Base-by-base conservation (phyloP, 768 basidiomycete species). In the Saitozyma sp. region DNA sequence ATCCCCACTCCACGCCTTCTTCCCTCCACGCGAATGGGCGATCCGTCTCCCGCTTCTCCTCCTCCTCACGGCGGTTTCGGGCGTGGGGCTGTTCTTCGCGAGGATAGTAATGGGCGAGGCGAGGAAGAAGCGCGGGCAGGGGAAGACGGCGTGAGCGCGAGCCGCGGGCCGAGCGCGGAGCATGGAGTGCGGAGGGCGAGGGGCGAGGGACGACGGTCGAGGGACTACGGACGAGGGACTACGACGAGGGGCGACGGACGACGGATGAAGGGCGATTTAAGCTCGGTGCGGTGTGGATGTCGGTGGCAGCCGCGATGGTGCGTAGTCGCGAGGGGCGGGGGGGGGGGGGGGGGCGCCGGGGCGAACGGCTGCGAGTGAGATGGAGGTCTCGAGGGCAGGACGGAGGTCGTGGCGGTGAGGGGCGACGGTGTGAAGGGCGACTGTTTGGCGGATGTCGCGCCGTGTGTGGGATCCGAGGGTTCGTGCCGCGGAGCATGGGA, bases 21-120 rank as follows among this genome's bases (percentile, higher is more conserved):
- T 98, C 78, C 95, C 91, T 0, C 76, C 90, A 6, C 83, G 94
- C 54, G 92, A 96, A 82, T 97, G 93, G 92, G 94, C 92, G 9
- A 83, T 97, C 54, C 86, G 89, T 17, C 78, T 97, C 51, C 93
- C 94, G 45, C 88, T 90, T 2, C 85, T 91, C 78, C 81, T 94
- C 54, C 85, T 98, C 8, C 83, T 93, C 6, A 74, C 89, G 9
- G 94, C 93, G 7, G 80, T 96, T 43, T 83, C 87, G n/a, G 87
- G 83, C 10, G 88, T 97, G 46, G 90, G 90, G 10, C 72, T 83
- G 45, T 92, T 96, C 79, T 80, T 95, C n/a, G 90, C 88, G 5
- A 82, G 80, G 9, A 91, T 92, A 6, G 82, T 91, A 59, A 77
- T 87, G 58, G 87, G 86, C 72, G 91, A 92, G 79, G 90, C 87